Conservation (phyloP, 768 basidiomycete species). For the Fomitopsis serialis region DNA sequence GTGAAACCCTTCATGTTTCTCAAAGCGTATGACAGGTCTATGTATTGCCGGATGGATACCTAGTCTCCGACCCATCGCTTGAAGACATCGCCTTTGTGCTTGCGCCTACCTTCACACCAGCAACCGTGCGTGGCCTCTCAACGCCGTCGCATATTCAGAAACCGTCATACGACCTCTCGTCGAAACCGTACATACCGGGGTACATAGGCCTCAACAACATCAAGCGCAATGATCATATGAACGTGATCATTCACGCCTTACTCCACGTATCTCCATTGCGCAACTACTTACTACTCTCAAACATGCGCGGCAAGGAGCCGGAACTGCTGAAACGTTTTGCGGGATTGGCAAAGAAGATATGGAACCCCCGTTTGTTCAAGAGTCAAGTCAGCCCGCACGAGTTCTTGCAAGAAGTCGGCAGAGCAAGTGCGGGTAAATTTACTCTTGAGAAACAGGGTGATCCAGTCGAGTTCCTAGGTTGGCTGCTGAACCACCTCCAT, state of each 20-base stretch:
- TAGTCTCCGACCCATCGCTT: constrained; percentile 92
- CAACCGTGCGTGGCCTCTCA: constrained; percentile 49
- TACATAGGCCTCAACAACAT: constrained; percentile 98
- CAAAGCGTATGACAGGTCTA: constrained; percentile 60
- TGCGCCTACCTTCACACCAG: constrained; percentile 75
- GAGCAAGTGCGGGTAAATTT: constrained; percentile 86
- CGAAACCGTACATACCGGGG: constrained; percentile 82
- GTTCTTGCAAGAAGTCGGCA: constrained; percentile 93
- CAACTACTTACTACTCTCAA: constrained; percentile 77
- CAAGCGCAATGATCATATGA: constrained; percentile 95
- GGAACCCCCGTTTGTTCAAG: constrained; percentile 97
- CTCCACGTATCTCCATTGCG: constrained; percentile 89
- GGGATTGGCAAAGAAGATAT: constrained; percentile 84
- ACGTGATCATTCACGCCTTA: constrained; percentile 91
- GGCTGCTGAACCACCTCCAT: constrained; percentile 92
- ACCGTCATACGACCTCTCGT: constrained; percentile 80
- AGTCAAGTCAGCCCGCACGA: constrained; percentile 99
- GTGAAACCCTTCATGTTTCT: constrained; percentile 9
- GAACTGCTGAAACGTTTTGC: constrained; percentile 90
- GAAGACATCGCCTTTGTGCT: constrained; percentile 93
- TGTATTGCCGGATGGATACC: constrained; percentile 95
- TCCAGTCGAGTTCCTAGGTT: constrained; percentile 92
- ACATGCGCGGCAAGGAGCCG: constrained; percentile 67
- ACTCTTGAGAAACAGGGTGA: constrained; percentile 93
- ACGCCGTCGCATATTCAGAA: constrained; percentile 56